Base-by-base conservation (phyloP, 495 filamentous ascomycete species). In the Daldinia childiae region DNA sequence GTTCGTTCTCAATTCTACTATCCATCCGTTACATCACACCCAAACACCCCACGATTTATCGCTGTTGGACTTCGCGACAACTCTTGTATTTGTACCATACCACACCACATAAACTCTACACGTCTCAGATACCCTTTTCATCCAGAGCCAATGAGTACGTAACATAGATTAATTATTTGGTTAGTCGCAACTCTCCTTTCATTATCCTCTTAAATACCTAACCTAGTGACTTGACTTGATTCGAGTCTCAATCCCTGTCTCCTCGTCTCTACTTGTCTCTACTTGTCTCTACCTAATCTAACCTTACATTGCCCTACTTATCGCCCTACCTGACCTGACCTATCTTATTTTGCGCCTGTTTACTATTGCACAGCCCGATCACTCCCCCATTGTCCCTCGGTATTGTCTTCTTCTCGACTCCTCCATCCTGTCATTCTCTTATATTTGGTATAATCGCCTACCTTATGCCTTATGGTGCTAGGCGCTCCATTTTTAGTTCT, bases 11-110 rank as follows among this genome's bases (percentile, higher is more conserved):
- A 62, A 30, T 58, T 56, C 43, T 17, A 21, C 43, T 19, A 48
- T 48, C 48, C 43, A 48, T 48, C 48, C 30, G 67, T 69, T 69
- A 62, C 66, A 69, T 69, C 66, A 64, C 67, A 69, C 67, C 67
- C 67, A 60, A 71, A 64, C 67, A 69, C 67, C 67, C 67, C 67
- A 71, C 68, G 62, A 65, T 71, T 66, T 62, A 9, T 45, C 41
- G 26, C 39, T 50, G 19, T 58, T 29, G 39, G 65, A 50, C 21
- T 62, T 34, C 41, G 56, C 61, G 62, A 64, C 57, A 56, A 65
- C 48, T 65, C 62, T 56, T 56, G 56, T 41, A 60, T 8, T 30
- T 56, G 17, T 45, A 30, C 9, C 9, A 34, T 55, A 41, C 9
- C 12, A 43, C 36, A 34, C 32, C 34, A 15, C 24, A 36, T 14